Evolutionary conservation across 2,329 filamentous ascomycete species (phyloP).

Genomic region (Penicillium vulpinum): DNA sequence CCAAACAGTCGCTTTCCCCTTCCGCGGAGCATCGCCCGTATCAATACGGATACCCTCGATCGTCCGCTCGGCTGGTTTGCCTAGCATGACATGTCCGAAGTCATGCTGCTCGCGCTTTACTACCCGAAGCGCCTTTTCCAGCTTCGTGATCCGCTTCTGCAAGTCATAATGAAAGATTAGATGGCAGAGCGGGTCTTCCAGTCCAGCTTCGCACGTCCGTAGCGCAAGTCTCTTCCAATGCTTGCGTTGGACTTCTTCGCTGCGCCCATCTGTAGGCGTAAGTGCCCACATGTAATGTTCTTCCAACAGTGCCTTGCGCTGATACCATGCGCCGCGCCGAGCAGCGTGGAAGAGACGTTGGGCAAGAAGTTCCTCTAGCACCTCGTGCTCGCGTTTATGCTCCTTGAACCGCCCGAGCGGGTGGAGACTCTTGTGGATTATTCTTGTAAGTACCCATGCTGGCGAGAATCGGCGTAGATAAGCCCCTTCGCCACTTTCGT

Average conservation of each 20-base stretch:
- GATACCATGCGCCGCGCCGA: constrained; percentile 88
- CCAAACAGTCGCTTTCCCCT: constrained; percentile 71
- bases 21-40: constrained; percentile 49
- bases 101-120: constrained; percentile 87
- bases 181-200: constrained; percentile 87
- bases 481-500: constrained; percentile 79
- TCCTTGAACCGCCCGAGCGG: constrained; percentile 80
- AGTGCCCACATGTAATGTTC: constrained; percentile 86
- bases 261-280: constrained; percentile 50
- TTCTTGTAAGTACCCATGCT: constrained; percentile 88
- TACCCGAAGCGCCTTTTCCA: constrained; percentile 81
- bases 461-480: constrained; percentile 89
- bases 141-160: constrained; percentile 87
- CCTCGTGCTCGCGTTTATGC: constrained; percentile 71
- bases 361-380: constrained; percentile 71
- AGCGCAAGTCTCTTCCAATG: constrained; percentile 78
- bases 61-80: constrained; percentile 71
- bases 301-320: constrained; percentile 88
- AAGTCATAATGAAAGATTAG: constrained; percentile 91
- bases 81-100: constrained; percentile 80
- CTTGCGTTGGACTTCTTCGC: constrained; percentile 67
- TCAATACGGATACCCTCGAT: constrained; percentile 78
- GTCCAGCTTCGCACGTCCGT: constrained; percentile 77
- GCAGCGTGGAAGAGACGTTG: constrained; percentile 85
- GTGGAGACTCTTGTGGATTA: constrained; percentile 82